These are phyloP conservation scores for Penicillium sp. DNA, from an alignment of 2,329 filamentous ascomycete species.

Conservation along the genomic window DNA sequence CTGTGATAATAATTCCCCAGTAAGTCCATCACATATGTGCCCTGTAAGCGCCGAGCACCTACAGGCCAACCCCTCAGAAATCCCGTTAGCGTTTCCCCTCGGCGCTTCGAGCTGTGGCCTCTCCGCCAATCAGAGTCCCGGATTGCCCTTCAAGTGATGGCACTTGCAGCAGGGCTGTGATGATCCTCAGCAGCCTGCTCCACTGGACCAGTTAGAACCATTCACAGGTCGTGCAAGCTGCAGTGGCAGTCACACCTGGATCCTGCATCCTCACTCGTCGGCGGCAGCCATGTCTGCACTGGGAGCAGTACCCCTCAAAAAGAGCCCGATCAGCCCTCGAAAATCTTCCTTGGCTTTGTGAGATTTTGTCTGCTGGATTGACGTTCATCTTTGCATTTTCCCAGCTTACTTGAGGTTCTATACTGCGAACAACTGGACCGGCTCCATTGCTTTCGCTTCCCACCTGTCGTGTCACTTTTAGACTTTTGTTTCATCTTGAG, in stretches of 20 bases:
- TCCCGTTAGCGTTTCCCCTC: conserved; percentile 26
- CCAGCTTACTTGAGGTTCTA: background rate
- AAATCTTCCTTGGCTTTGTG: conserved; percentile 18
- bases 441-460: background rate
- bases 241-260: conserved; percentile 33
- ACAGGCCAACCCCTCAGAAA: conserved; percentile 14
- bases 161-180: conserved; percentile 32
- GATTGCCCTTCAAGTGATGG: conserved; percentile 27
- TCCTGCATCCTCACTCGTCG: conserved; percentile 30
- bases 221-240: conserved; percentile 21
- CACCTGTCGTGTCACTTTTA: background rate
- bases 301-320: conserved; percentile 32
- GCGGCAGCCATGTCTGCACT: conserved; percentile 17
- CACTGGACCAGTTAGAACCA: conserved; percentile 9
- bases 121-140: conserved; percentile 28
- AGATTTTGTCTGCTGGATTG: conserved; percentile 9
- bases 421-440: conserved; percentile 2
- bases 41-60: conserved; percentile 27
- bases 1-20: background rate
- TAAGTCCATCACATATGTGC: conserved; percentile 12
- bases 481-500: background rate
- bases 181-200: conserved; percentile 22
- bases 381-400: conserved; percentile 7
- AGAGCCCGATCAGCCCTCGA: conserved; percentile 25
- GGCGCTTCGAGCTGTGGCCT: conserved; percentile 28